Conservation (phyloP, 345 rosid species). For the Boechera retrofracta region DNA sequence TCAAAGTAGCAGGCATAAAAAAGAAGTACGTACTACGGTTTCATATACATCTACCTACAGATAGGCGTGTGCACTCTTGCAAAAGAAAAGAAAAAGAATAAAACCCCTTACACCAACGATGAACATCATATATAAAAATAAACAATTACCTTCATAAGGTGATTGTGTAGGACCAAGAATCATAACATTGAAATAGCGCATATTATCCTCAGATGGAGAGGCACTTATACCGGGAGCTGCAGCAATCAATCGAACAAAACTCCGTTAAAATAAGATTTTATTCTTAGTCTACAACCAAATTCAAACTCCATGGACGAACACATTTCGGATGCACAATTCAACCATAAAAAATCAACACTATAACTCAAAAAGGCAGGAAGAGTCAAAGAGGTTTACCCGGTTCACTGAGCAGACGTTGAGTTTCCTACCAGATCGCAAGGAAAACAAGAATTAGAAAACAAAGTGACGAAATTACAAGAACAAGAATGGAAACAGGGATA, state of each 20-base stretch:
- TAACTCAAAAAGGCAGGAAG: background rate
- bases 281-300: background rate
- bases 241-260: conserved; percentile 37
- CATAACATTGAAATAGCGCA: conserved; percentile 97
- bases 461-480: background rate
- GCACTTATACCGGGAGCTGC: conserved; percentile 98
- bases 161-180: conserved; percentile 96
- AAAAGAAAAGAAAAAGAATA: background rate
- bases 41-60: background rate
- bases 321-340: conserved; percentile 17
- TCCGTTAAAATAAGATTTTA: background rate
- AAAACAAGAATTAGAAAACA: conserved; percentile 7
- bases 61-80: background rate
- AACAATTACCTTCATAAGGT: conserved; percentile 84
- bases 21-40: background rate
- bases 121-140: background rate
- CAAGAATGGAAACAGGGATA: background rate
- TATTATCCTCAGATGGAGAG: conserved; percentile 94
- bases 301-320: conserved; percentile 28
- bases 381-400: conserved; percentile 62
- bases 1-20: background rate
- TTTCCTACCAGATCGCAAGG: conserved; percentile 65
- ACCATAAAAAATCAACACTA: background rate
- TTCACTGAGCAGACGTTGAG: conserved; percentile 98
- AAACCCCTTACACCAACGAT: background rate